Evolutionary conservation across 257 asterid species (phyloP), one percentile per base, ranked within the genome.

Genomic region (Gentiana macrophylla): DNA sequence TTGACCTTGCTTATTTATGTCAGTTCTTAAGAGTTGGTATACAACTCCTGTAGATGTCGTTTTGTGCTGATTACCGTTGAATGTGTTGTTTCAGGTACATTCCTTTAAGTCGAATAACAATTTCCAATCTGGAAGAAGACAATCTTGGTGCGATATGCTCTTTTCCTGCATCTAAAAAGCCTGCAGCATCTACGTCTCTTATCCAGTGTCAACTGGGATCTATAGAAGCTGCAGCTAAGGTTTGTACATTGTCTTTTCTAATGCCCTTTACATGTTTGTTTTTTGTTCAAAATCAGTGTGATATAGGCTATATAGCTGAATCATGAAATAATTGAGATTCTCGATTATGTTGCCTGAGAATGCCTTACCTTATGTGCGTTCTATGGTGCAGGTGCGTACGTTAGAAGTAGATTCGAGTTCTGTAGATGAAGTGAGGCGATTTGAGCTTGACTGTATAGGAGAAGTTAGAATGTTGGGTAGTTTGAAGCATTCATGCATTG

Each of bases 401-500:
- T 57, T 86, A 59, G 95, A 85, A 49, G 70, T 80, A 62, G 36
- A 66, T 48, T 83, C 72, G 73, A 67, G 79, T 65, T 78, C 93
- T 56, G 74, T 72, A 0, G 84, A 83, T 32, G 85, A 88, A 60
- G 79, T 81, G 70, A 77, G 83, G 73, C 78, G 75, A 63, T 92
- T 92, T 51, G 94, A 92, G 77, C 70, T 76, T 36, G 61, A 64
- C 58, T 92, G 95, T 69, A 70, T 92, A 70, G 97, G 95, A 52
- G 98, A 92, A 73, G 82, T 81, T 67, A 79, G 98, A 66, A 77
- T 92, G 77, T 75, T 92, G 77, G 72, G 85, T 66, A 74, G 64
- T 71, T 63, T 88, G 69, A 85, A 85, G 72, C 94, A 89, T 76
- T 65, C 97, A 3, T 88, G 97, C 70, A 88, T 88, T 61, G 86